Evolutionary conservation across 179 eudicot species (phyloP).

Genomic region (Spinacia oleracea): DNA sequence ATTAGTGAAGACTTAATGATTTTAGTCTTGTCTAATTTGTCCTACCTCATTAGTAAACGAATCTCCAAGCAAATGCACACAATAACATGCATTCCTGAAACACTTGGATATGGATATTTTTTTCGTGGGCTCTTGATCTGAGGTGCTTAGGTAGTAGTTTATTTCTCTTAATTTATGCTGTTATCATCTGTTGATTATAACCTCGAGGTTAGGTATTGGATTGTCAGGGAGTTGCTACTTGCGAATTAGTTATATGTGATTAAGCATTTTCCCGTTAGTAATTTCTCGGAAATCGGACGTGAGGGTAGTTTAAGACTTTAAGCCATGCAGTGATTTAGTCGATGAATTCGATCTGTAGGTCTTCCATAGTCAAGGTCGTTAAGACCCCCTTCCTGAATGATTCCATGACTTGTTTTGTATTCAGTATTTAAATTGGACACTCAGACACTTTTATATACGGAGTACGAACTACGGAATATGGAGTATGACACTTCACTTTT

Average conservation of each 20-base stretch:
- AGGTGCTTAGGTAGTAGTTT: background rate
- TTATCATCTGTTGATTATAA: background rate
- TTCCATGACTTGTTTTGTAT: background rate
- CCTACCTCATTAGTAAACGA: slow-evolving; percentile 11
- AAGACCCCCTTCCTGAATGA: background rate
- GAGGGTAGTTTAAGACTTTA: background rate
- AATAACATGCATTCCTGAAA: background rate
- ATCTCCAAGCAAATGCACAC: slow-evolving; percentile 15
- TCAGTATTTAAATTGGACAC: too few species aligned
- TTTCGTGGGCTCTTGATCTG: slow-evolving; percentile 1
- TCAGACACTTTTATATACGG: too few species aligned
- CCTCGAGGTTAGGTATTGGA: slow-evolving; percentile 12
- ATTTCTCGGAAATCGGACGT: background rate
- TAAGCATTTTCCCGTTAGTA: background rate
- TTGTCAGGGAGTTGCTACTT: slow-evolving; percentile 6
- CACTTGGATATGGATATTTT: background rate
- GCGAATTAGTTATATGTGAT: background rate
- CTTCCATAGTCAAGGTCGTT: background rate
- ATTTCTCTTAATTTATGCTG: background rate
- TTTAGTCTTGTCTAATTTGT: slow-evolving; percentile 7
- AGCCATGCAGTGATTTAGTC: background rate
- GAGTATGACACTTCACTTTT: too few species aligned
- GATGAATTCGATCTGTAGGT: background rate
- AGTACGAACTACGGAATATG: too few species aligned
- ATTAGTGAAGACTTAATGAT: slow-evolving; percentile 7